These are phyloP conservation scores for Anisodus acutangulus DNA, from an alignment of 257 asterid genomes.

Conservation along the genomic window DNA sequence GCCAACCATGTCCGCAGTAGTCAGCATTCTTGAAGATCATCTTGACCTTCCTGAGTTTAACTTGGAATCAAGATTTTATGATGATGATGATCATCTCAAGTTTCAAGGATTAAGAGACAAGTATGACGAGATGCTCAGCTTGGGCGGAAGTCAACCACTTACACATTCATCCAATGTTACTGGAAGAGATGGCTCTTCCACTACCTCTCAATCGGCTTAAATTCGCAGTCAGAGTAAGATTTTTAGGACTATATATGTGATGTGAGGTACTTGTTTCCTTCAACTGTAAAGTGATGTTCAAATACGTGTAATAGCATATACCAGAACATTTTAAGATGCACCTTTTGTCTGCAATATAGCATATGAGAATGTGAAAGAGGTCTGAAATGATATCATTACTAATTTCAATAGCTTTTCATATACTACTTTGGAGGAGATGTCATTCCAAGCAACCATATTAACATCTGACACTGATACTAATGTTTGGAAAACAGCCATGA, in stretches of 20 bases:
- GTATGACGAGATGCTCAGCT: conserved; percentile 38
- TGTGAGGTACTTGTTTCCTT: background rate
- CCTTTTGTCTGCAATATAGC: background rate
- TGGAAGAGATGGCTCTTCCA: conserved; percentile 10
- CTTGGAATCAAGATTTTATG: conserved; percentile 46
- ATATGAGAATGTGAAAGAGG: background rate
- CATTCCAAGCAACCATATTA: background rate
- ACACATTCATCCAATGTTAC: conserved; percentile 21
- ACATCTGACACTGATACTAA: background rate
- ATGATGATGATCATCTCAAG: conserved; percentile 43
- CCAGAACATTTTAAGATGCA: background rate
- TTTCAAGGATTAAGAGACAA: conserved; percentile 53
- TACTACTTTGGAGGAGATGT: background rate
- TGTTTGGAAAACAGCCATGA: background rate
- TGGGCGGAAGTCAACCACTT: conserved; percentile 30
- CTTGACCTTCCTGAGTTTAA: conserved; percentile 43
- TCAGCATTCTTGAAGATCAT: conserved; percentile 58
- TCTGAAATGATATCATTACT: background rate
- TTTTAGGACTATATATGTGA: background rate
- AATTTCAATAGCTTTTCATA: background rate
- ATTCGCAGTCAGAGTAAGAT: background rate
- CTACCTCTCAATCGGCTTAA: conserved; percentile 2
- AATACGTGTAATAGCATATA: background rate
- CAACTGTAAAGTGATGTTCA: background rate
- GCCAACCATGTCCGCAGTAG: conserved; percentile 68